Evolutionary conservation across 2,329 filamentous ascomycete genomes (phyloP).

Genomic region (Apiospora kogelbergensis): DNA sequence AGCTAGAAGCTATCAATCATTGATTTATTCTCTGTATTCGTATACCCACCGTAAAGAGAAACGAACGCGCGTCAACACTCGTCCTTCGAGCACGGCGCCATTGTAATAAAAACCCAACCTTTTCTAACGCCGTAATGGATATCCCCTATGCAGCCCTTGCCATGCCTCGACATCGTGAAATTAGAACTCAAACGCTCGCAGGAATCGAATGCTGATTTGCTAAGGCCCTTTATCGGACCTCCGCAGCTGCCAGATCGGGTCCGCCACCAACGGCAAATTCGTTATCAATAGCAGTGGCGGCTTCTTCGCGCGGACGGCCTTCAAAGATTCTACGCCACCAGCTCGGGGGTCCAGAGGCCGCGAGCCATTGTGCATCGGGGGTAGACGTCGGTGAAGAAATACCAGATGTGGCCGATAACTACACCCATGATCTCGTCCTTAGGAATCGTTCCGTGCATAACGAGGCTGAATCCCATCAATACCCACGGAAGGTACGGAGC

Average conservation of each 20-base stretch:
- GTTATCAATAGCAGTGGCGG: constrained; percentile 56
- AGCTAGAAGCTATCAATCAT: not conserved
- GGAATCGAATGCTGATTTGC: constrained; percentile 2
- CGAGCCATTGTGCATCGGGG: constrained; percentile 84
- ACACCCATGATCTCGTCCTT: constrained; percentile 97
- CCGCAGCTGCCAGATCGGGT: constrained; percentile 57
- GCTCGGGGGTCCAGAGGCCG: constrained; percentile 83
- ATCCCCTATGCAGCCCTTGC: constrained; percentile 6
- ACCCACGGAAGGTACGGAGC: constrained; percentile 97
- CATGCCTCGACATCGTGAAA: constrained; percentile 2
- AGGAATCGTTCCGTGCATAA: constrained; percentile 86
- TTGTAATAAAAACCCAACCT: not conserved
- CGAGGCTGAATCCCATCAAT: constrained; percentile 84
- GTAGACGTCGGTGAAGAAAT: constrained; percentile 97
- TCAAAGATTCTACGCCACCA: constrained; percentile 92
- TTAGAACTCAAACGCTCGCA: not conserved
- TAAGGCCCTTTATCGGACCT: constrained; percentile 26
- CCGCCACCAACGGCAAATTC: constrained; percentile 61
- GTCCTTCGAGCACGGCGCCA: not conserved
- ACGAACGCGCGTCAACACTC: not conserved
- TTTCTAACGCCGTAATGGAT: constrained; percentile 7
- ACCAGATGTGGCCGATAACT: constrained; percentile 93
- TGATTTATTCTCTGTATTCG: not conserved
- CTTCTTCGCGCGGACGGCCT: constrained; percentile 47
- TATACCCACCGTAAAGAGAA: not conserved